Evolutionary conservation across 768 basidiomycete species (phyloP), one percentile per base, ranked within the genome.

Genomic region (Vararia minispora): DNA sequence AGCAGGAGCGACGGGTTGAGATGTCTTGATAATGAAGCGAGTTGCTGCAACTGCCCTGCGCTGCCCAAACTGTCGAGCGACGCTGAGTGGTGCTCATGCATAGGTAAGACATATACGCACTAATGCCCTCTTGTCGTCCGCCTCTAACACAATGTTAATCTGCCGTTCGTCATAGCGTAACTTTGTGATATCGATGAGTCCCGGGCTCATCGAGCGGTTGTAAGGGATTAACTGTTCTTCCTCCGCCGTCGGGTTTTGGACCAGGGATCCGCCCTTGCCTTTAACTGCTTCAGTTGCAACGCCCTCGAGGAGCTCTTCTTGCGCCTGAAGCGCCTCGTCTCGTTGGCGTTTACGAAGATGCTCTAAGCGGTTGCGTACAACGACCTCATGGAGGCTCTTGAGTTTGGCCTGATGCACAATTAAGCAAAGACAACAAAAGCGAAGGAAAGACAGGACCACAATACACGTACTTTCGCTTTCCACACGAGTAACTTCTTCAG

Each of bases 301-400:
- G 31, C 81, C 85, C 23, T 85, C 83, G 38, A 85, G 67, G 30
- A 86, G 64, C 54, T 99, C 94, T 57, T 90, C 83, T 52, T 95
- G 90, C 0, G 91, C 90, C 49, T 86, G 85, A 33, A 92, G 57
- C 3, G 95, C 95, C 57, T 98, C 95, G 51, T 98, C 94, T 41
- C 95, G 74, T 60, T 99, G 95, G 36, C 82, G 75, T 58, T 91
- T 91, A 39, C 95, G 85, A 35, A 99, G 75, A 52, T 98, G 91
- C 52, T 98, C 95, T 11, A 99, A 66, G 29, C 95, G 76, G 56
- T 99, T 99, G 40, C 87, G 80, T 37, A 99, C 87, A 9, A 98
- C 92, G 21, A 98, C 84, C 64, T 98, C 91, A 53, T 99, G 95
- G 37, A 98, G 68, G 50, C 70, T 74, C 57, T 88, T 87, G 28